Conservation (phyloP, 2,329 filamentous ascomycete genomes). For the Pseudogymnoascus sp. region DNA sequence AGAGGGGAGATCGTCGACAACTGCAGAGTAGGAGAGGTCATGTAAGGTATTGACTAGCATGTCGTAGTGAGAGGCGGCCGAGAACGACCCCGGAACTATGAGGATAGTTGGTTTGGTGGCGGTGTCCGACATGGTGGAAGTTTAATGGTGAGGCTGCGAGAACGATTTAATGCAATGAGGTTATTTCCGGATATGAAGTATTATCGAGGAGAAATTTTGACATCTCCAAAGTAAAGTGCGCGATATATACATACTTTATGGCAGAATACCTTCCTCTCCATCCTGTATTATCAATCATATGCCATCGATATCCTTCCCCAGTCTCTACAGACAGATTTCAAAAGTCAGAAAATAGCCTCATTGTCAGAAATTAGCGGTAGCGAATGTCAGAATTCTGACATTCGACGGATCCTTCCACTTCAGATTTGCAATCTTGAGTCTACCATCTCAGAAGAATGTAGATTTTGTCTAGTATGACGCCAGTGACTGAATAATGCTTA, state of each 20-base stretch:
- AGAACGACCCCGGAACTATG: conserved; percentile 24
- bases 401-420: not conserved
- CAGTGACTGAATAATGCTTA: not conserved
- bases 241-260: not conserved
- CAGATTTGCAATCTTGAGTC: not conserved
- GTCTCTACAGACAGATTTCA: not conserved
- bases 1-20: conserved; percentile 18
- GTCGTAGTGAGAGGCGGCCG: conserved; percentile 18
- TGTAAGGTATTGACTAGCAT: conserved; percentile 17
- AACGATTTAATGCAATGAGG: no score
- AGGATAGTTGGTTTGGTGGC: conserved; percentile 21
- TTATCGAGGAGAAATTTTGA: no score
- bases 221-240: no score
- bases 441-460: not conserved
- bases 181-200: not conserved
- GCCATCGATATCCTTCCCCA: not conserved
- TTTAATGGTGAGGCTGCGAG: not conserved
- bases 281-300: not conserved
- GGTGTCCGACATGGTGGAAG: not conserved
- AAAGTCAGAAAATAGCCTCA: conserved; percentile 1
- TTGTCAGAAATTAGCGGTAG: not conserved
- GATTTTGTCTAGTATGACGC: not conserved
- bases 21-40: conserved; percentile 14
- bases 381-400: conserved; percentile 4
- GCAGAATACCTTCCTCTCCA: not conserved